A percentile compares a stretch with the other conserved stretches of the same genome.
Evolutionary conservation across 352 stramenopile species (phyloP).

Genomic region (Globisporangium yorkense): DNA sequence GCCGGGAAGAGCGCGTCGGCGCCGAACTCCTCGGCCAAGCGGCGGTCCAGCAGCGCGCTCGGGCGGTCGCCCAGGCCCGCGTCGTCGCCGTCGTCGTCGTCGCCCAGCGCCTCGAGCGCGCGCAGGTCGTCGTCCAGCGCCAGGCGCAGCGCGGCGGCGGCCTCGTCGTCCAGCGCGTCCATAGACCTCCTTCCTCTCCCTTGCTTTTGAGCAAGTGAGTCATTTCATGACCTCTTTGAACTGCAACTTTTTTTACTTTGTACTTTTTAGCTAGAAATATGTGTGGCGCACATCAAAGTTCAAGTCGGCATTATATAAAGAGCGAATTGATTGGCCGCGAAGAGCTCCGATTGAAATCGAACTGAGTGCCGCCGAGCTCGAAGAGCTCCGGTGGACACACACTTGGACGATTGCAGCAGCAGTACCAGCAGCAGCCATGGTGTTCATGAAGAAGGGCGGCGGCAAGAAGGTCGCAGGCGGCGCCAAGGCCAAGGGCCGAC

Average conservation of each 20-base stretch:
- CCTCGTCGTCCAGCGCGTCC: conserved; percentile 7
- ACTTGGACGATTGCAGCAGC: no score
- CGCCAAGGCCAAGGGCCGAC: conserved; percentile 15
- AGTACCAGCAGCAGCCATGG: conserved; percentile 9
- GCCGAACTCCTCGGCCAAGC: conserved; percentile 44
- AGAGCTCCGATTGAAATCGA: background rate
- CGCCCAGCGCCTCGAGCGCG: conserved; percentile 12
- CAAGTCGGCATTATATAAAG: background rate
- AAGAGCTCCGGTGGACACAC: no score
- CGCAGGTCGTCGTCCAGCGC: conserved; percentile 13
- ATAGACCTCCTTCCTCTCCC: background rate
- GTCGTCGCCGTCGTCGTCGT: conserved; percentile 4
- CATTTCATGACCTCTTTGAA: background rate
- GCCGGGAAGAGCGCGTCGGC: conserved; percentile 16
- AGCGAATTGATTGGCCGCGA: background rate
- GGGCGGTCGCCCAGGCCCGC: conserved; percentile 45
- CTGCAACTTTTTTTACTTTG: background rate
- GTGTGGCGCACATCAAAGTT: background rate
- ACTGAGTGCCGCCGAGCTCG: no score
- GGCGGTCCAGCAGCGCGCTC: conserved; percentile 49
- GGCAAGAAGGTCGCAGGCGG: conserved; percentile 15
- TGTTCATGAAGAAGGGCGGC: conserved; percentile 46
- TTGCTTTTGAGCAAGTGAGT: background rate
- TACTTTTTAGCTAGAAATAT: background rate
- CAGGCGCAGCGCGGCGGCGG: conserved; percentile 6